A percentile compares a stretch with the other conserved stretches of the same genome.
Conservation (phyloP, 306 rosid species). For the Adenanthera pavonina region DNA sequence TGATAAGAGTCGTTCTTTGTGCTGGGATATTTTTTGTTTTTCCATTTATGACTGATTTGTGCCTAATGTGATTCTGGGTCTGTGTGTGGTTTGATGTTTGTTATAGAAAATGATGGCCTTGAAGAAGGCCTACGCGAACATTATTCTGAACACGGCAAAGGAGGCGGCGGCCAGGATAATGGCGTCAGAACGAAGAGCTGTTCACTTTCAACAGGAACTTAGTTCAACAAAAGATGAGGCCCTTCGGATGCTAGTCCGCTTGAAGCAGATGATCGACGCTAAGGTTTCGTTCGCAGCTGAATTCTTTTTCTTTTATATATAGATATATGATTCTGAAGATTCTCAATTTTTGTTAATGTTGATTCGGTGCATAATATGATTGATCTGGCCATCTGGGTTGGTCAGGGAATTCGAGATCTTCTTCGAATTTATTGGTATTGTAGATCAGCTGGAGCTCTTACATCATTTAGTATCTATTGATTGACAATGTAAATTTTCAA, state of each 20-base stretch:
- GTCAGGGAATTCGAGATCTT: neutral
- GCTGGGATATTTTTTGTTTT: neutral
- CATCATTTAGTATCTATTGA: neutral
- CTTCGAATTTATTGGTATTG: neutral
- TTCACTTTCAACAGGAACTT: conserved; percentile 58
- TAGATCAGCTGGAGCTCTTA: neutral
- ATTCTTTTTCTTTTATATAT: neutral
- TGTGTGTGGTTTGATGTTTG: neutral
- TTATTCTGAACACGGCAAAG: conserved; percentile 76
- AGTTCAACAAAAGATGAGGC: conserved; percentile 58
- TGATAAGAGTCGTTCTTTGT: neutral
- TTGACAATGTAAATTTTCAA: neutral
- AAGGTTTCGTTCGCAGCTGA: conserved; percentile 51
- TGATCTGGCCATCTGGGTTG: neutral
- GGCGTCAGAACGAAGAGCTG: conserved; percentile 65
- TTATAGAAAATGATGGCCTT: conserved; percentile 71
- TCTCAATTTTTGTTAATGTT: neutral
- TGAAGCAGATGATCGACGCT: conserved; percentile 70
- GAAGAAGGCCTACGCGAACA: conserved; percentile 80
- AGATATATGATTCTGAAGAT: neutral
- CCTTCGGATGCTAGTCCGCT: conserved; percentile 61
- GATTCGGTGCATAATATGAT: neutral
- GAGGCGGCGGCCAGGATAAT: conserved; percentile 79
- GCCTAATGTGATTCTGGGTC: neutral
- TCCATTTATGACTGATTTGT: neutral